Evolutionary conservation across 257 asterid species (phyloP).

Genomic region (Solanum clarkiae): DNA sequence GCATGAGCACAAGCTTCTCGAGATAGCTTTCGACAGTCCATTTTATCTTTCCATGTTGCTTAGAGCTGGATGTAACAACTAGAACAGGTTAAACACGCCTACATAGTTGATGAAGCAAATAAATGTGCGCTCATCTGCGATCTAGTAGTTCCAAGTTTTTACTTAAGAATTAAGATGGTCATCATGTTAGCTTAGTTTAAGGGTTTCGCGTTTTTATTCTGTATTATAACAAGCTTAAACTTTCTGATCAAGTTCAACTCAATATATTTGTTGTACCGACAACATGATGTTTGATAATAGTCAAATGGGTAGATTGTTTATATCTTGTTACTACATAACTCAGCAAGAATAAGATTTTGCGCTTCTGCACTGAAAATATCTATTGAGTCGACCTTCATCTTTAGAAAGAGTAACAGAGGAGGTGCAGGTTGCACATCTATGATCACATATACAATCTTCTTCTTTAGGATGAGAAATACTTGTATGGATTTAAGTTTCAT

Average conservation of each 20-base stretch:
- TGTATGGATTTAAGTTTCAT: not conserved
- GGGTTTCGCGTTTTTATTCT: not conserved
- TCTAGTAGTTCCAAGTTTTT: not conserved
- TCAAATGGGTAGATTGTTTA: not conserved
- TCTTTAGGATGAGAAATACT: not conserved
- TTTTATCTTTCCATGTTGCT: constrained; percentile 75
- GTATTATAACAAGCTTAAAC: not conserved
- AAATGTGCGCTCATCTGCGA: not conserved
- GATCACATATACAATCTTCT: not conserved
- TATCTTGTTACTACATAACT: not conserved
- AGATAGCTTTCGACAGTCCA: constrained; percentile 85
- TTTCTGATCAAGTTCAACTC: not conserved
- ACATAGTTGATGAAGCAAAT: not conserved
- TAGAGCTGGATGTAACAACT: constrained; percentile 26
- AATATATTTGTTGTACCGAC: not conserved
- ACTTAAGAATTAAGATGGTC: not conserved
- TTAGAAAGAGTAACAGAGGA: not conserved
- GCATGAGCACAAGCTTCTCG: constrained; percentile 86
- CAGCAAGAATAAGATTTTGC: too few relatives aligned
- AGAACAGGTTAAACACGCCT: not conserved
- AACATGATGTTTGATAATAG: not conserved
- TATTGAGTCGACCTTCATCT: not conserved
- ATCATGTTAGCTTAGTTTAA: not conserved
- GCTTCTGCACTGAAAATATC: not conserved
- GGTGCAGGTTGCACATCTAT: not conserved